Conservation (phyloP, 441 rosid genomes). For the Adansonia madagascariensis region DNA sequence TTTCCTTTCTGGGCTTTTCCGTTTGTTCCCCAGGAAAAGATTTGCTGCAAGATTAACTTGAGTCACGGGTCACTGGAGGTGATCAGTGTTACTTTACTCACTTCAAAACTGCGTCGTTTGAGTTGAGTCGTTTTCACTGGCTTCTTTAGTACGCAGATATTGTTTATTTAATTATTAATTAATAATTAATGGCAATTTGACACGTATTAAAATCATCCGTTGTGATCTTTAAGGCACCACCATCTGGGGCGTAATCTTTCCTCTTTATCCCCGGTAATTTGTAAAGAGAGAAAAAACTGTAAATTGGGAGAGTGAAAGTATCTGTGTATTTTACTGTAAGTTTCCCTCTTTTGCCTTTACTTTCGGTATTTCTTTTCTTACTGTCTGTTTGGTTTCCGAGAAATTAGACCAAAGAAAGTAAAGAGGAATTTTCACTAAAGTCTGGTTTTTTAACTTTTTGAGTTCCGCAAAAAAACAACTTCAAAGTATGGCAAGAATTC, state of each 20-base stretch:
- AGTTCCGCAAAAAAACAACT: background rate
- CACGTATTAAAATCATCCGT: background rate
- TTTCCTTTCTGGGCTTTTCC: slow-evolving; percentile 18
- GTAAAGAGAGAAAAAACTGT: background rate
- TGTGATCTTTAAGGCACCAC: background rate
- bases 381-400: slow-evolving; percentile 1
- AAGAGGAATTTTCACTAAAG: background rate
- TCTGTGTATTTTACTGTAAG: background rate
- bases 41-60: background rate
- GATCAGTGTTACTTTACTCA: background rate
- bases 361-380: background rate
- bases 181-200: background rate
- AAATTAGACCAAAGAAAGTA: background rate
- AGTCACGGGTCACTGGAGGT: background rate
- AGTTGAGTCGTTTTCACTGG: background rate
- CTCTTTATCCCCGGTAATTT: background rate
- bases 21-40: slow-evolving; percentile 20
- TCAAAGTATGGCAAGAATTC: background rate
- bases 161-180: background rate
- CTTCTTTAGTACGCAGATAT: background rate
- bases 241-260: background rate
- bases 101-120: background rate
- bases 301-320: background rate
- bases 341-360: background rate
- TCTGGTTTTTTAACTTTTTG: background rate